phyloP scores from a whole-genome alignment of 345 rosid genomes.

The Brassica incana region DNA sequence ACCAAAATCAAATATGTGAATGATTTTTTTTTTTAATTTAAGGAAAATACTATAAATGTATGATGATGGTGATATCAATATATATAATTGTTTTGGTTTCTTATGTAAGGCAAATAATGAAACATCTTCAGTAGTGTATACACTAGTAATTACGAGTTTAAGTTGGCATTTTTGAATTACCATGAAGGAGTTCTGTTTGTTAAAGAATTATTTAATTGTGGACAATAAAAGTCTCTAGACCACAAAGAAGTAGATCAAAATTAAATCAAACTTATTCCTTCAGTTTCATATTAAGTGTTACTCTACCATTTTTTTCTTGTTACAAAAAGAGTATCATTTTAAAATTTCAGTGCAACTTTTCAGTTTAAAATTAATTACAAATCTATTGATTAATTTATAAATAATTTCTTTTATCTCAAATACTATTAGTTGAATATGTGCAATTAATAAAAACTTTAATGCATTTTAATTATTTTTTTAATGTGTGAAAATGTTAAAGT shows the following conservation, averaged over 20 bases:
- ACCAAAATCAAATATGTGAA: neutral
- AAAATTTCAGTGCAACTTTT: too few species aligned
- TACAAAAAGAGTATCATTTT: too few species aligned
- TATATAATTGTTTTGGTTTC: neutral
- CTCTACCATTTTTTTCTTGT: too few species aligned
- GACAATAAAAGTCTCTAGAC: neutral
- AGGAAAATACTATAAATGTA: neutral
- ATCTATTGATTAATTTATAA: too few species aligned
- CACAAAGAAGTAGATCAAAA: neutral
- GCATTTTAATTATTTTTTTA: too few species aligned
- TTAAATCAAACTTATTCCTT: neutral
- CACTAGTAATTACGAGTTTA: neutral
- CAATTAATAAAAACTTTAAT: too few species aligned
- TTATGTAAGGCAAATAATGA: neutral
- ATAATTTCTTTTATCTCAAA: too few species aligned
- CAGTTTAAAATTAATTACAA: too few species aligned
- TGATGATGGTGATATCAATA: neutral
- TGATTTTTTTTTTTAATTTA: neutral
- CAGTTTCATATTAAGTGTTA: too few species aligned
- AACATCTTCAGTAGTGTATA: neutral
- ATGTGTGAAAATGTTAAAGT: too few species aligned
- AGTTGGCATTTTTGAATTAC: neutral
- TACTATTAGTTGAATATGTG: too few species aligned
- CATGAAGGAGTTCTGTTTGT: neutral
- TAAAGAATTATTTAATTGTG: neutral